These are phyloP conservation scores for Atkinsonella texensis DNA, from an alignment of 2,329 filamentous ascomycete species.

Conservation along the genomic window DNA sequence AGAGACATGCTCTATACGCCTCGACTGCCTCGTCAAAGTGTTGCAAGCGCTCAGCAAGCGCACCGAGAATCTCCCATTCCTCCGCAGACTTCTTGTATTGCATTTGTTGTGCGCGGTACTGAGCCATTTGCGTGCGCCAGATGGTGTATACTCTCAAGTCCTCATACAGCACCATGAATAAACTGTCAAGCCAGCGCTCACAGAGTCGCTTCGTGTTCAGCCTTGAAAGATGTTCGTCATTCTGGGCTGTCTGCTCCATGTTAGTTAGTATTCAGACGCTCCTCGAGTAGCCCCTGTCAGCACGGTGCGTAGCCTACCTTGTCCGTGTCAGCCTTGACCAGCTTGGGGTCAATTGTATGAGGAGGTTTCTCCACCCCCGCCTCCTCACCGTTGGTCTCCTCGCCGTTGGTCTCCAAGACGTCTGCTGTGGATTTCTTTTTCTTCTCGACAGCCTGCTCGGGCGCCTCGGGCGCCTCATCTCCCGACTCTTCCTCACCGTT, in stretches of 20 bases:
- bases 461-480: slow-evolving; percentile 20
- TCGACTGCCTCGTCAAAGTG: slow-evolving; percentile 86
- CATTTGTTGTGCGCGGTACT: slow-evolving; percentile 85
- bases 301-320: slow-evolving; percentile 37
- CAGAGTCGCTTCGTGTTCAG: slow-evolving; percentile 96
- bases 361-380: slow-evolving; percentile 61
- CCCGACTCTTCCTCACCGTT: slow-evolving; percentile 32
- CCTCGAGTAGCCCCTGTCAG: background rate
- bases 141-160: slow-evolving; percentile 97
- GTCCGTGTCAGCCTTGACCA: slow-evolving; percentile 63
- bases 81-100: slow-evolving; percentile 95
- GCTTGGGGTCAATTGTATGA: slow-evolving; percentile 64
- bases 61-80: slow-evolving; percentile 96
- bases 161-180: slow-evolving; percentile 99
- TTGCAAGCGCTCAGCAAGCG: slow-evolving; percentile 83
- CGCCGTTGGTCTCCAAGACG: slow-evolving; percentile 26
- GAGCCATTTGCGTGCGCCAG: slow-evolving; percentile 95
- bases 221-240: slow-evolving; percentile 67
- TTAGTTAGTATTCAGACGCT: background rate
- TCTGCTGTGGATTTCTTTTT: slow-evolving; percentile 19
- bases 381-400: slow-evolving; percentile 12
- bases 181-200: slow-evolving; percentile 93
- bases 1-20: slow-evolving; percentile 80
- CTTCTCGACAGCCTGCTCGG: slow-evolving; percentile 10
- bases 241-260: slow-evolving; percentile 40